Evolutionary conservation across 108 stramenopile species (phyloP).

Genomic region (Fragilariopsis cylindrus): DNA sequence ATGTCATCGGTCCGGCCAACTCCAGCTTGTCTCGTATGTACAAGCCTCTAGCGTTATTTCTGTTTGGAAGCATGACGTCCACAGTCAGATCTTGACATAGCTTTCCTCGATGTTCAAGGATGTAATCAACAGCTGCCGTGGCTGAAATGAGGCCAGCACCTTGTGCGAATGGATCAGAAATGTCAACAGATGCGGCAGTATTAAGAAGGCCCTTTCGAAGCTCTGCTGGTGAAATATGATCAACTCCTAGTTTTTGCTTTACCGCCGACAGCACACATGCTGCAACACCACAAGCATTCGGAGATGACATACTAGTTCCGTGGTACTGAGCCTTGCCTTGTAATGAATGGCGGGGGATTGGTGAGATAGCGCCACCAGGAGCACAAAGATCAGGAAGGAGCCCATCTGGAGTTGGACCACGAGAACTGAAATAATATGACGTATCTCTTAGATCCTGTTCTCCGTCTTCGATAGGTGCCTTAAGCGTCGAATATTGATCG

Average conservation of each 20-base stretch:
- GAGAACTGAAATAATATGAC: conserved; percentile 84
- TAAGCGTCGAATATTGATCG: conserved; percentile 46
- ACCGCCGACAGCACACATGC: conserved; percentile 80
- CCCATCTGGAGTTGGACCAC: conserved; percentile 88
- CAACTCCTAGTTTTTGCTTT: conserved; percentile 46
- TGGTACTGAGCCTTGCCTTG: conserved; percentile 84
- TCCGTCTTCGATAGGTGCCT: conserved; percentile 5
- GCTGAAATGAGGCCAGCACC: conserved; percentile 39
- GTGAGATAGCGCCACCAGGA: conserved; percentile 91
- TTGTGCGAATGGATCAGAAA: conserved; percentile 40
- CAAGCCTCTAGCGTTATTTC: conserved; percentile 66
- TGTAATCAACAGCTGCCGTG: conserved; percentile 20
- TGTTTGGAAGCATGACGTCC: background rate
- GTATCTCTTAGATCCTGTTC: conserved; percentile 31
- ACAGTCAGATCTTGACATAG: conserved; percentile 33
- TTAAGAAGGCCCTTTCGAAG: conserved; percentile 76
- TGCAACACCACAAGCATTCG: conserved; percentile 82
- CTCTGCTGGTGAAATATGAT: conserved; percentile 50
- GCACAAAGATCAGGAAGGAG: conserved; percentile 73
- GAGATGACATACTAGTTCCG: conserved; percentile 83
- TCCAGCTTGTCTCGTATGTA: conserved; percentile 75
- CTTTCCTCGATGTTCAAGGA: conserved; percentile 12
- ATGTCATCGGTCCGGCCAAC: conserved; percentile 33
- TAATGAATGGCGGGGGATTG: conserved; percentile 82
- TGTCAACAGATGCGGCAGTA: conserved; percentile 48